phyloP scores from a whole-genome alignment of 2,329 filamentous ascomycete genomes.

The Xylaria sp. region DNA sequence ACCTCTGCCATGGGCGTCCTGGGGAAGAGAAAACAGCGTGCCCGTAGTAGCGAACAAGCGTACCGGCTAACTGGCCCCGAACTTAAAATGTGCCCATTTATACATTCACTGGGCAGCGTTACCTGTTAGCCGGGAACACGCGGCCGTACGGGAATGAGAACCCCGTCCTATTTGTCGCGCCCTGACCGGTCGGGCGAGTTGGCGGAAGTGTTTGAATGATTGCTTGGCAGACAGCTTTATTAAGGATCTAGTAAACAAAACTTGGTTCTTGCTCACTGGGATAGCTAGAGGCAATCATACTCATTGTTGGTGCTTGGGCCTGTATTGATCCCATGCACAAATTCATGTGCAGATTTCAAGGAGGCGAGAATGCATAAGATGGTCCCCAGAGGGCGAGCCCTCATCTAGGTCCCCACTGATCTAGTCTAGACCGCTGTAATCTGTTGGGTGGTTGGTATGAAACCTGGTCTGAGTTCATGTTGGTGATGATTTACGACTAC shows the following conservation, averaged over 20 bases:
- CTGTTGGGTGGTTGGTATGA: neutral
- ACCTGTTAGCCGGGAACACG: neutral
- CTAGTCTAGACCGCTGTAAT: neutral
- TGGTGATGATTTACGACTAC: neutral
- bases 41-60: slow-evolving; percentile 6
- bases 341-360: slow-evolving; percentile 4
- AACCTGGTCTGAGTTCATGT: neutral
- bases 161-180: neutral
- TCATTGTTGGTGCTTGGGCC: neutral
- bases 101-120: slow-evolving; percentile 2
- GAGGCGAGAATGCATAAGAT: neutral
- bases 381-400: neutral
- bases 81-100: slow-evolving; percentile 5
- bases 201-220: slow-evolving; percentile 8
- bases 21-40: neutral
- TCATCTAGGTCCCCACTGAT: neutral
- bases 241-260: neutral
- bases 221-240: slow-evolving; percentile 1
- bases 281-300: neutral
- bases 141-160: neutral
- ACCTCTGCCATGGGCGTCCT: slow-evolving; percentile 5
- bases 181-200: neutral
- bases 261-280: neutral
- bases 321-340: slow-evolving; percentile 4
- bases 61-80: neutral